Base-by-base conservation (phyloP, 2,329 filamentous ascomycete species). In the Zasmidium cellare region DNA sequence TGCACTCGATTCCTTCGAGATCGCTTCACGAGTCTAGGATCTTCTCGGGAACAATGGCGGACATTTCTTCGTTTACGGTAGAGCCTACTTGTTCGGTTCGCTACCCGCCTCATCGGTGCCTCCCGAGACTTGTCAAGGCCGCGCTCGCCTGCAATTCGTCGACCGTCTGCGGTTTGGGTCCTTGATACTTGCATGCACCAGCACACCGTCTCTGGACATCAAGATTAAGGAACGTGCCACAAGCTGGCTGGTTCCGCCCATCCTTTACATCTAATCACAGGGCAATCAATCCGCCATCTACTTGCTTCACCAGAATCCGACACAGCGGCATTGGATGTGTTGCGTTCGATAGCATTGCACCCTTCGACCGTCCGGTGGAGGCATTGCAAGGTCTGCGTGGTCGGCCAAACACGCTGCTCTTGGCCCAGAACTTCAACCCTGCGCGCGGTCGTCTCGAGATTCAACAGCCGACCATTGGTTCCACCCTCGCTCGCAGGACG, bases 221-320 rank as follows among this genome's bases (percentile, higher is more conserved):
- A 63, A 65, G 63, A 65, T 65, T 62, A 66, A 65, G 65, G 63
- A 60, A 62, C 62, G 65, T 63, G 56, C 65, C 63, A 66, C 60
- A 59, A 63, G 51, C 47, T 59, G 53, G 46, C 52, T 47, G 50
- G 51, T 57, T 56, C 60, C 65, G 61, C 62, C 46, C 53, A 46
- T 48, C 57, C 49, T 57, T 57, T 51, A 56, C 58, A 55, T 60
- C 57, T 58, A 58, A 67, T 61, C 59, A 65, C 56, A 55, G 38
- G 35, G 60, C 62, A 66, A 67, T 67, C 61, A 66, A 66, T 46
- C 45, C 46, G 56, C 61, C 64, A 66, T 69, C 58, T 62, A 62
- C 53, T 45, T 63, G 60, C 58, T 61, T 60, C 60, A 63, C 52
- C 60, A 59, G 47, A 48, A 63, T 59, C 60, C 62, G 60, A 61